These are phyloP conservation scores for Cyberlindnera samutprakarnensis DNA, from an alignment of 805 yeast species.

Conservation along the genomic window DNA sequence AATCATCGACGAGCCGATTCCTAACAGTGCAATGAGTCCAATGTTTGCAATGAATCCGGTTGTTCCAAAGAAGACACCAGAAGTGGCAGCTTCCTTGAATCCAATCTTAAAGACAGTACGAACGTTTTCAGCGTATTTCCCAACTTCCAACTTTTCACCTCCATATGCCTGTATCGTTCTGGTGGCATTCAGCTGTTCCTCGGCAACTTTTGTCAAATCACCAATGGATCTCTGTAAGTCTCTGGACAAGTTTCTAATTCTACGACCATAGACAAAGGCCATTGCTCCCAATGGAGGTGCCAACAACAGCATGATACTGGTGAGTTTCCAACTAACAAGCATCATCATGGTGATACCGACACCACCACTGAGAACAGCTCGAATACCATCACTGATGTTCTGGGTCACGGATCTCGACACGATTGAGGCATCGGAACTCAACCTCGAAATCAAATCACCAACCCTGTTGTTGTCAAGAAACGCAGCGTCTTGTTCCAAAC, in stretches of 20 bases:
- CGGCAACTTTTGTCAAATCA: slow-evolving; percentile 79
- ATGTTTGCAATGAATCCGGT: slow-evolving; percentile 83
- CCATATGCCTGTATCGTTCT: slow-evolving; percentile 87
- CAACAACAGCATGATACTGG: slow-evolving; percentile 70
- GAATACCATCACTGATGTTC: slow-evolving; percentile 85
- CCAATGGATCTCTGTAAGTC: slow-evolving; percentile 82
- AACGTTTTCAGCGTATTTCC: slow-evolving; percentile 66
- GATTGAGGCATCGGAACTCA: slow-evolving; percentile 83
- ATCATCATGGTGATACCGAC: slow-evolving; percentile 93
- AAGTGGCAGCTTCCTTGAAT: slow-evolving; percentile 68
- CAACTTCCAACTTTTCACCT: slow-evolving; percentile 73
- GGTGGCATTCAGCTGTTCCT: slow-evolving; percentile 81
- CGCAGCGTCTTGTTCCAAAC: slow-evolving; percentile 79
- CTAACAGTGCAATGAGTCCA: slow-evolving; percentile 67
- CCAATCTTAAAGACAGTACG: slow-evolving; percentile 59
- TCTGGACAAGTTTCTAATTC: slow-evolving; percentile 66
- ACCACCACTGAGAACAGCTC: slow-evolving; percentile 73
- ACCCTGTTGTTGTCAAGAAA: slow-evolving; percentile 85
- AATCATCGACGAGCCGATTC: slow-evolving; percentile 80
- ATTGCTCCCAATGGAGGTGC: slow-evolving; percentile 79
- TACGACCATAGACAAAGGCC: slow-evolving; percentile 76
- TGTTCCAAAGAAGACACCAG: slow-evolving; percentile 69
- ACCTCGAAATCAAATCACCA: slow-evolving; percentile 85
- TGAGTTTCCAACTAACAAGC: slow-evolving; percentile 73
- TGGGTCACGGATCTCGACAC: slow-evolving; percentile 83